Base-by-base conservation (phyloP, 2,329 filamentous ascomycete species). In the Colletotrichum sp. region DNA sequence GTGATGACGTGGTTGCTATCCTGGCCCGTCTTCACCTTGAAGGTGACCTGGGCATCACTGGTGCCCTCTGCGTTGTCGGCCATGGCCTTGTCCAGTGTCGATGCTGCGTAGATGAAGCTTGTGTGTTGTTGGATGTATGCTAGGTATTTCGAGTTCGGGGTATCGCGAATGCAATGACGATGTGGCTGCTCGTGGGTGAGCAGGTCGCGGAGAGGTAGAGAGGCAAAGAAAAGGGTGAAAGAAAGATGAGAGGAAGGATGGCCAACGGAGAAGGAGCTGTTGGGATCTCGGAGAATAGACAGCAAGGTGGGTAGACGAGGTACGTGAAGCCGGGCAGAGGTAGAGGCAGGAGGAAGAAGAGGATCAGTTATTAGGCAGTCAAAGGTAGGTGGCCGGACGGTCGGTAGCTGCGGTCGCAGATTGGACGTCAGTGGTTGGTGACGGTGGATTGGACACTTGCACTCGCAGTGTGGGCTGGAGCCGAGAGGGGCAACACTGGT, bases 1-100 rank as follows among this genome's bases (percentile, higher is more conserved):
- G 95, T 98, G 83, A 99, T 89, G 69, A 91, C 93, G 83, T 95
- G 96, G 85, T 94, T 95, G 84, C 92, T 93, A 83, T 98, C 96
- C 81, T 93, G 94, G n/a, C 95, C 96, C n/a, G 95, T 95, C 89
- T 99, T 99, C 86, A 99, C 93, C 88, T 96, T 97, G 92, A 99
- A 99, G 85, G 95, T 98, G 87, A 99, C 88, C 81, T 96, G 93
- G 81, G 93, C 88, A 82, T 96, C 95, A 81, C 92, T 90, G 81
- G 88, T 83, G 79, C 89, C 84, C 76, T 91, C 89, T 80, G 88
- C 84, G 82, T 90, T 91, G 85, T 95, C 93, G 83, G 93, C 90
- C 93, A 95, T 95, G 82, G 78, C 72, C 75, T 74, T 52, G 52
- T 76, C 34, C 49, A 60, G 21, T 76, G 26, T 32, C 49, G 66